phyloP scores from a whole-genome alignment of 225 moss, liverwort and hornwort genomes.

The Pseudisothecium myosuroides region DNA sequence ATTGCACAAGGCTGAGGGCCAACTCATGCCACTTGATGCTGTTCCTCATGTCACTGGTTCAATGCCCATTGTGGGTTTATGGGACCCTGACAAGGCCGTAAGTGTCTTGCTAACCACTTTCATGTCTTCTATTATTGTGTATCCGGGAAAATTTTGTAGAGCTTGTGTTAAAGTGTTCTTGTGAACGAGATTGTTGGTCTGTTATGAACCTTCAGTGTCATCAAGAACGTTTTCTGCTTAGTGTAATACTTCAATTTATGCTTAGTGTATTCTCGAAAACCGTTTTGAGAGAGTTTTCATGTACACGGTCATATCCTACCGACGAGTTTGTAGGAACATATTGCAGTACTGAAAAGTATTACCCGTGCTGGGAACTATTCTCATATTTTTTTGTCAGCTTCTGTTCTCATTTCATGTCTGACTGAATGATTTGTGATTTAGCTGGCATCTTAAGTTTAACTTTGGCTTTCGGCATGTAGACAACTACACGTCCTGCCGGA shows the following conservation, averaged over 20 bases:
- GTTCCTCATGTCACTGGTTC: constrained; percentile 75
- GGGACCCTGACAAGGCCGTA: constrained; percentile 74
- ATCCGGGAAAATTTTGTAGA: not conserved
- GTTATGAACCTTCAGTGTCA: not conserved
- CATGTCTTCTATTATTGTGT: not conserved
- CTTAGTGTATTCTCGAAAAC: not conserved
- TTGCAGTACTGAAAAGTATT: not conserved
- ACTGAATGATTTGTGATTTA: not conserved
- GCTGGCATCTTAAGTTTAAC: not conserved
- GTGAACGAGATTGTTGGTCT: not conserved
- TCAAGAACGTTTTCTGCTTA: not conserved
- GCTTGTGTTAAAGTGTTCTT: not conserved
- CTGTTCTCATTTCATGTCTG: not conserved
- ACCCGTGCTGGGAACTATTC: not conserved
- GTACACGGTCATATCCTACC: not conserved
- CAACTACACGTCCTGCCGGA: not conserved
- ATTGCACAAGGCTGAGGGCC: constrained; percentile 63
- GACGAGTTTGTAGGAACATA: not conserved
- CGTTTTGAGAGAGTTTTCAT: not conserved
- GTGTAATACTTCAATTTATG: not conserved
- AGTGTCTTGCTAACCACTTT: constrained; percentile 2
- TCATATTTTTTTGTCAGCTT: not conserved
- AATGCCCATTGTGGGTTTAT: constrained; percentile 64
- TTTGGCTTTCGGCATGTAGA: not conserved
- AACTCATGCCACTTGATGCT: constrained; percentile 49